Evolutionary conservation across 441 rosid species (phyloP).

Genomic region (Biscutella laevigata): DNA sequence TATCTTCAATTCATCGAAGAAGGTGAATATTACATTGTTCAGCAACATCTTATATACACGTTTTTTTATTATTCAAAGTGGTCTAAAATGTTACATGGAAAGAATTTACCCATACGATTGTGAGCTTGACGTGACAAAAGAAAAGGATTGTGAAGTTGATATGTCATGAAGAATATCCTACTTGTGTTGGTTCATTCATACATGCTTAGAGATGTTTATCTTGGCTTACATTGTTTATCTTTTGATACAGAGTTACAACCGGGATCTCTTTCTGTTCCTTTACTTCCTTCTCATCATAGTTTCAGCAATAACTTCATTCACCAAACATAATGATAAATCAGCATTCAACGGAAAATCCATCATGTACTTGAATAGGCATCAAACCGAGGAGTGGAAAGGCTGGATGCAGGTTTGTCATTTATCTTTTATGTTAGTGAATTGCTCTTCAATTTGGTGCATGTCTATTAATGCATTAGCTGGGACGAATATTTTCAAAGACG

Average conservation of each 20-base stretch:
- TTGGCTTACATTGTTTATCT: conserved; percentile 10
- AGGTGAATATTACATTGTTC: conserved; percentile 32
- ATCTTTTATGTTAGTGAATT: conserved; percentile 4
- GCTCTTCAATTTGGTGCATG: neutral
- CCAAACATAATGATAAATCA: conserved; percentile 56
- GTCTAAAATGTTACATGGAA: neutral
- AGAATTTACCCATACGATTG: neutral
- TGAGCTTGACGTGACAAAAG: neutral
- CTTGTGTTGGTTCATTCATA: neutral
- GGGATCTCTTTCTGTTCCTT: conserved; percentile 66
- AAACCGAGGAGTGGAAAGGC: conserved; percentile 88
- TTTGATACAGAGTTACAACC: conserved; percentile 50
- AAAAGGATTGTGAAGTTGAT: neutral
- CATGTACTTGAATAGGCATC: conserved; percentile 71
- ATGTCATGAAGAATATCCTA: neutral
- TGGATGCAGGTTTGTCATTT: conserved; percentile 77
- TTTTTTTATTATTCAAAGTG: neutral
- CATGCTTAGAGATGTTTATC: conserved; percentile 15
- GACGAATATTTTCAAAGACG: neutral
- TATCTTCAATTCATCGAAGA: conserved; percentile 44
- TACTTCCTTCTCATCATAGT: conserved; percentile 73
- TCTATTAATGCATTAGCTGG: conserved; percentile 3
- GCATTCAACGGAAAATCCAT: conserved; percentile 56
- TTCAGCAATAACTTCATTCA: conserved; percentile 63
- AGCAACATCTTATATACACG: neutral